Percentiles rank a stretch among this genome's conserved stretches.
Evolutionary conservation across 345 rosid genomes (phyloP).

Genomic region (Populus alba): DNA sequence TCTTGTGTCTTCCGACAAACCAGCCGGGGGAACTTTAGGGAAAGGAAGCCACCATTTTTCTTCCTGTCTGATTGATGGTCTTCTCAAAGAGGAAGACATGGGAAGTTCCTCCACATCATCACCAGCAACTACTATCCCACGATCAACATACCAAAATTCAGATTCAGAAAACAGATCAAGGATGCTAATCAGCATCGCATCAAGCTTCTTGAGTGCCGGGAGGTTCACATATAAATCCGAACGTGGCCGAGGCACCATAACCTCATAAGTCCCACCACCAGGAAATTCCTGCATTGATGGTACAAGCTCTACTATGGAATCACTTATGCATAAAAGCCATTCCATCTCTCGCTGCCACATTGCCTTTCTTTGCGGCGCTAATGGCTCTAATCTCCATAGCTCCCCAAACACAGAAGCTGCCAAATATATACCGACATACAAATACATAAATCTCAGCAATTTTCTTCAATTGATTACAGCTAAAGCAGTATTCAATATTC

Average conservation of each 20-base stretch:
- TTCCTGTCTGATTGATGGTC: conserved; percentile 15
- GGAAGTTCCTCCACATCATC: background rate
- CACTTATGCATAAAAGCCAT: conserved; percentile 26
- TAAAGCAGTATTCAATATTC: background rate
- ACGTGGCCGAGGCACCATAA: conserved; percentile 28
- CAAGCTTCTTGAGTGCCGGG: conserved; percentile 34
- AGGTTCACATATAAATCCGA: conserved; percentile 26
- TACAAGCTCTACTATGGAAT: conserved; percentile 32
- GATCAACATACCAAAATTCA: conserved; percentile 29
- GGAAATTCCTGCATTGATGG: conserved; percentile 26
- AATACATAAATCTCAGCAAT: background rate
- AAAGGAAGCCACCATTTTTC: conserved; percentile 36
- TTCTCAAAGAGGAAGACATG: conserved; percentile 2
- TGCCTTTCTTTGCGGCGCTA: conserved; percentile 19
- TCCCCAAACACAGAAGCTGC: conserved; percentile 32
- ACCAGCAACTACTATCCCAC: conserved; percentile 12
- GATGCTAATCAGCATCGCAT: conserved; percentile 23
- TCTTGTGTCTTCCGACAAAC: conserved; percentile 22
- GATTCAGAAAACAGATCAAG: conserved; percentile 22
- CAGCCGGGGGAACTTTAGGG: conserved; percentile 22
- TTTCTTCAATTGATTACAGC: background rate
- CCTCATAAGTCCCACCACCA: conserved; percentile 27
- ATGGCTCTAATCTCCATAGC: conserved; percentile 29
- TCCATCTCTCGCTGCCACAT: conserved; percentile 34
- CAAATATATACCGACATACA: background rate